A percentile compares a stretch with the other conserved stretches of the same genome.
Conservation (phyloP, 306 rosid genomes). For the Carpinus viminea region DNA sequence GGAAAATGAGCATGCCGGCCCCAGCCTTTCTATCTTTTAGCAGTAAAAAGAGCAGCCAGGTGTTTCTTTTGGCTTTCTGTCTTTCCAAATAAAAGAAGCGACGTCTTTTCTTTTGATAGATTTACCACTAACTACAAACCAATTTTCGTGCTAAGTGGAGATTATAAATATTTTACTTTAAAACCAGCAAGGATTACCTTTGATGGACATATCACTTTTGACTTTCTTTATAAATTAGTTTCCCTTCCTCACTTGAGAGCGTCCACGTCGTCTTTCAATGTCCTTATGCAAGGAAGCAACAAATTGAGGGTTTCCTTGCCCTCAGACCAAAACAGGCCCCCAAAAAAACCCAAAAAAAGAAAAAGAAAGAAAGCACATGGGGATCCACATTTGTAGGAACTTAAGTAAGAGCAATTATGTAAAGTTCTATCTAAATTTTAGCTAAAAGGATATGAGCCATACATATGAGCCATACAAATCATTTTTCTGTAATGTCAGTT, state of each 20-base stretch:
- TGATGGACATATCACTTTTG: background rate
- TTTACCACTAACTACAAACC: background rate
- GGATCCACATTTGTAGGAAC: background rate
- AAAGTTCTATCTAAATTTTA: no score
- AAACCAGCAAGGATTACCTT: background rate
- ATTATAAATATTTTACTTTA: background rate
- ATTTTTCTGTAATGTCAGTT: no score
- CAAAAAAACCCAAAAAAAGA: background rate
- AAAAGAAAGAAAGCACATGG: background rate
- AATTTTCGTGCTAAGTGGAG: background rate
- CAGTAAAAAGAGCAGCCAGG: background rate
- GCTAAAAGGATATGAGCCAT: no score
- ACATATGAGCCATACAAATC: no score
- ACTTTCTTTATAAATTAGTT: background rate
- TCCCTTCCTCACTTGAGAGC: background rate
- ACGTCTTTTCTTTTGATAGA: slow-evolving; percentile 2
- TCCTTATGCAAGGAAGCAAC: background rate
- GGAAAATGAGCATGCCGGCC: background rate
- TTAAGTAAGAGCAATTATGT: background rate
- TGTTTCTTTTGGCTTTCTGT: background rate
- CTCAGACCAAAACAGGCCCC: background rate
- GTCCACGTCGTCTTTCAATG: background rate
- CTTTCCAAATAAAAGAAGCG: background rate
- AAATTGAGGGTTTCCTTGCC: background rate
- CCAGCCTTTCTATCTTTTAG: slow-evolving; percentile 1